Conservation (phyloP, 192 early-diverging fungal species). For the Geranomyces variabilis region DNA sequence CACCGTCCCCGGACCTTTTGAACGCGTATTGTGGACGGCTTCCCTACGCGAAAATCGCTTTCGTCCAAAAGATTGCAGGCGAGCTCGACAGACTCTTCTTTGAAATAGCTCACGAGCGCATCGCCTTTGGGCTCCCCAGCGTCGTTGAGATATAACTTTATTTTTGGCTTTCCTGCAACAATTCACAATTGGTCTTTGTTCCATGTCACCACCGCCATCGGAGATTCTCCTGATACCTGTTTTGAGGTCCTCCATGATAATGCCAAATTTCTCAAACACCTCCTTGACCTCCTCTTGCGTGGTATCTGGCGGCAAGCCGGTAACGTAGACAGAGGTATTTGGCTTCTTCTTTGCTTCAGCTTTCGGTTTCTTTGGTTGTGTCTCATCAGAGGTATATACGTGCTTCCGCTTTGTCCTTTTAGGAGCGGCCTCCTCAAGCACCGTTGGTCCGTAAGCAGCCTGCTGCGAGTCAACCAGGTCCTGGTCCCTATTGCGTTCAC, state of each 20-base stretch:
- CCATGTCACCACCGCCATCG: too few relatives aligned
- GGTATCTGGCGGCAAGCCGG: conserved; percentile 78
- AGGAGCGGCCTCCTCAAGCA: conserved; percentile 1
- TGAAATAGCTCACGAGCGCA: conserved; percentile 88
- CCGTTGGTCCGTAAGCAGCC: conserved; percentile 57
- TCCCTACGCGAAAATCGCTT: conserved; percentile 72
- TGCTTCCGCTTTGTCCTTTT: conserved; percentile 54
- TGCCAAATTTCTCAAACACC: conserved; percentile 75
- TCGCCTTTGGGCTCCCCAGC: conserved; percentile 82
- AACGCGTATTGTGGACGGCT: conserved; percentile 69
- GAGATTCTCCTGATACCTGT: conserved; percentile 41
- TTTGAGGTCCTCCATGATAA: conserved; percentile 72
- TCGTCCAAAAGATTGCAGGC: conserved; percentile 89
- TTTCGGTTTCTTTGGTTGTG: conserved; percentile 33
- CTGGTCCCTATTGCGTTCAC: conserved; percentile 48
- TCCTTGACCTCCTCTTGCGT: conserved; percentile 78
- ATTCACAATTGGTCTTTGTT: too few relatives aligned
- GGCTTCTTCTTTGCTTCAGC: conserved; percentile 30
- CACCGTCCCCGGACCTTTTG: conserved; percentile 49
- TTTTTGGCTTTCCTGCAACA: conserved; percentile 79
- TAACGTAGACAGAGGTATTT: conserved; percentile 85
- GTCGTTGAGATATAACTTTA: conserved; percentile 86
- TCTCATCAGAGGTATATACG: conserved; percentile 51
- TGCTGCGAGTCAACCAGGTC: conserved; percentile 65
- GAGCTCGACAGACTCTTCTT: conserved; percentile 85